A percentile compares a stretch with the other conserved stretches of the same genome.
Conservation (phyloP, 1,284 basidiomycete genomes). For the Ustilago tritici region DNA sequence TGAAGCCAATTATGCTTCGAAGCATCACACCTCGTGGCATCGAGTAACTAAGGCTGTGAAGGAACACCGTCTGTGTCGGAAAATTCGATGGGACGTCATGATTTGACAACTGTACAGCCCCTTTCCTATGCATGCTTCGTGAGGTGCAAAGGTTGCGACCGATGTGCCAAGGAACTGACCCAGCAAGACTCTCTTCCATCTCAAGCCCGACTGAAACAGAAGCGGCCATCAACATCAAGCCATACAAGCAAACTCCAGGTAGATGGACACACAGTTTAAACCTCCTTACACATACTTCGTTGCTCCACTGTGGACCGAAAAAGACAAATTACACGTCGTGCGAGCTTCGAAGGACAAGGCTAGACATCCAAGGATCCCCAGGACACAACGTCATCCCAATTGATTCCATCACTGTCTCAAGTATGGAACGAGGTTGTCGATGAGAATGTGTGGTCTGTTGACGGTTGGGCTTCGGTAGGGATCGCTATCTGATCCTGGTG, state of each 20-base stretch:
- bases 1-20: not conserved
- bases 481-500: not conserved
- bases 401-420: not conserved
- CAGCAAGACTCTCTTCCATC: not conserved
- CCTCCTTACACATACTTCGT: too few relatives aligned
- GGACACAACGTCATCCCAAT: conserved; percentile 4
- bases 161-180: not conserved
- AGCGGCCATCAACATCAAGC: too few relatives aligned
- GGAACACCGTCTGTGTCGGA: not conserved
- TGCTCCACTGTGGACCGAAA: too few relatives aligned
- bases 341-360: not conserved
- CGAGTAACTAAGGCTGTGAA: not conserved
- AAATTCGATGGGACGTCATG: not conserved
- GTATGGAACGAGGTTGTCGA: not conserved
- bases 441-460: not conserved
- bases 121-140: not conserved
- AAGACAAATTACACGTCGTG: too few relatives aligned
- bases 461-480: not conserved
- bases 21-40: not conserved
- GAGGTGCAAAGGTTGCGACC: not conserved
- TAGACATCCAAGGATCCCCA: not conserved
- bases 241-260: too few relatives aligned
- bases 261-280: too few relatives aligned
- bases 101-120: not conserved
- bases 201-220: not conserved